phyloP scores from a whole-genome alignment of 345 rosid species.

The Gossypium raimondii region DNA sequence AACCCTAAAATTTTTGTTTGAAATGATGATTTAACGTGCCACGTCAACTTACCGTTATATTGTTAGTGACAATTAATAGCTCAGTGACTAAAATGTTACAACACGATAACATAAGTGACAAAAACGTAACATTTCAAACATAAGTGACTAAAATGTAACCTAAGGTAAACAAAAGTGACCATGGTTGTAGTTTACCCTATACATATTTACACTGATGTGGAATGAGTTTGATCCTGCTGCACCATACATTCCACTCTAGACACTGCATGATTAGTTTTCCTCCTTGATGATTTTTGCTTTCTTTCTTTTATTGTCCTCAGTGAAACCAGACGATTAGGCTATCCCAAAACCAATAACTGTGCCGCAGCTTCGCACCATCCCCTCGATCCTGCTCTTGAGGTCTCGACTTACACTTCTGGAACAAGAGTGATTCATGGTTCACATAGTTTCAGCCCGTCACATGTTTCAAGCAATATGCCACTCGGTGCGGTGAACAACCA shows the following conservation, averaged over 20 bases:
- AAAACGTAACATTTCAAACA: too few species aligned
- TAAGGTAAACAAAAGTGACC: too few species aligned
- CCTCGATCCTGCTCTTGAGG: constrained; percentile 19
- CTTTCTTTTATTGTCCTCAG: constrained; percentile 3
- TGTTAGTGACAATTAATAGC: too few species aligned
- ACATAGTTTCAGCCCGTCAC: constrained; percentile 25
- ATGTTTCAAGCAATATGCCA: constrained; percentile 24
- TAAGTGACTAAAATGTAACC: too few species aligned
- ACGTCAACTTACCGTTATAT: too few species aligned
- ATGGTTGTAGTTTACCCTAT: background rate
- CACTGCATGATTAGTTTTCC: background rate
- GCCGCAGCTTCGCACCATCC: constrained; percentile 21
- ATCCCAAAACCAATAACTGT: constrained; percentile 9
- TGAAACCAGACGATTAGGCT: constrained; percentile 16
- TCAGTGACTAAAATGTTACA: too few species aligned
- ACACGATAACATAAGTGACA: too few species aligned
- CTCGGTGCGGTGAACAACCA: constrained; percentile 28
- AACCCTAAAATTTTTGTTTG: too few species aligned
- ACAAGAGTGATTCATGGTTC: constrained; percentile 18
- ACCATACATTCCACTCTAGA: background rate
- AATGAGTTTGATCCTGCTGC: constrained; percentile 2
- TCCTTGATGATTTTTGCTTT: background rate
- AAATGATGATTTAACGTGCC: too few species aligned
- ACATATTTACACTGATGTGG: background rate
- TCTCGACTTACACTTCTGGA: background rate